These are phyloP conservation scores for Coccomyxa subellipsoidea DNA, from an alignment of 163 green algal species.

Conservation along the genomic window DNA sequence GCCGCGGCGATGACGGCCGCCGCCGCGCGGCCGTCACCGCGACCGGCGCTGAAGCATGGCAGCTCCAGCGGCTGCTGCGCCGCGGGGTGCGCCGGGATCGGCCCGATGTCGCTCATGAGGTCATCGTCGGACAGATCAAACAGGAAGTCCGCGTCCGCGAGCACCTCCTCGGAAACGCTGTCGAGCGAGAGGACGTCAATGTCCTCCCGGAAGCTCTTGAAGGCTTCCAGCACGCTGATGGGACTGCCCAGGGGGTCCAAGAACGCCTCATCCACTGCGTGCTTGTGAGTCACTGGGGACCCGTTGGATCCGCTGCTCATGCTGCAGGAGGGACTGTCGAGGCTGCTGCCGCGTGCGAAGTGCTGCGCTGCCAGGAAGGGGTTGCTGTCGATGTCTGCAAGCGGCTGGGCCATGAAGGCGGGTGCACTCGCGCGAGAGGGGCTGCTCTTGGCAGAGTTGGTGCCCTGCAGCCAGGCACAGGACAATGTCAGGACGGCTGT, in stretches of 20 bases:
- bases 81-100: neutral
- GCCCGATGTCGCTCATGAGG: neutral
- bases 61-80: neutral
- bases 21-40: neutral
- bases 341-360: neutral
- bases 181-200: slow-evolving; percentile 2
- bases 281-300: neutral
- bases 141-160: neutral
- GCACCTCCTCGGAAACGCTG: neutral
- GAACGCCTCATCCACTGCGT: neutral
- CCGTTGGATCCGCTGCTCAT: neutral
- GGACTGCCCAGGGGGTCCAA: neutral
- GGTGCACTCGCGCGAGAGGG: neutral
- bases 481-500: no score
- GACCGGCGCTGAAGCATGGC: neutral
- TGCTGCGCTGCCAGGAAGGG: neutral
- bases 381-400: neutral
- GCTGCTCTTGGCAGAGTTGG: neutral
- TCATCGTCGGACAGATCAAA: neutral
- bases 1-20: neutral
- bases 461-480: neutral
- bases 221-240: neutral
- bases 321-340: neutral
- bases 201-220: slow-evolving; percentile 3
- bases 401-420: neutral